Evolutionary conservation across 805 yeast genomes (phyloP), one percentile per base, ranked within the genome.

Genomic region (Candida tammaniensis): DNA sequence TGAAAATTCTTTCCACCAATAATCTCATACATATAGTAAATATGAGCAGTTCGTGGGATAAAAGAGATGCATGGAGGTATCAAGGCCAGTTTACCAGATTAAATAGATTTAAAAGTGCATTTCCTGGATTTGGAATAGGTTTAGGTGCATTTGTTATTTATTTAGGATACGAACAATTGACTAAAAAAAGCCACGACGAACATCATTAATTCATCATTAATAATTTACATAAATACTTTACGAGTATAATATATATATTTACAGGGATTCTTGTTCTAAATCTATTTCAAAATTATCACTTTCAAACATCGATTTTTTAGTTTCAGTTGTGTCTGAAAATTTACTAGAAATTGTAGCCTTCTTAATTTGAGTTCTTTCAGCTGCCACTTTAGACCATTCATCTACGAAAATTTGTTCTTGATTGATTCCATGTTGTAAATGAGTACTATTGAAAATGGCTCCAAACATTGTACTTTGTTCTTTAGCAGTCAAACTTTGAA

Each of bases 381-480:
- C 60, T 10, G 95, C 96, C 39, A 78, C 76, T 33, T 57, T 64
- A 47, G 76, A 78, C 95, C 96, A 91, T 41, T 73, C 67, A 39
- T 78, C 82, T 33, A 91, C 72, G 26, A 74, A 72, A 44, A 67
- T 66, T 55, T 83, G 85, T 64, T 91, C 98, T 47, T 72, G 69
- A 36, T 72, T 71, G 34, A 86, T 59, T 47, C 93, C 94, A 51
- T 70, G 68, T 33, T 82, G 84, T 39, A 87, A 59, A 42, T 78
- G 61, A 22, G 85, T 66, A 24, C 73, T 65, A 24, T 77, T 76
- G 58, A 70, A 86, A 7, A 80, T 74, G 1, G 94, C 82, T 14
- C 98, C 97, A 54, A 69, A 78, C 95, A 93, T 82, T 37, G 69
- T 70, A 7, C 87, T 76, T 57, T 93, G 96, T 70, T 93, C 98